Evolutionary conservation across 768 basidiomycete genomes (phyloP).

Genomic region (Calvatia gigantea): DNA sequence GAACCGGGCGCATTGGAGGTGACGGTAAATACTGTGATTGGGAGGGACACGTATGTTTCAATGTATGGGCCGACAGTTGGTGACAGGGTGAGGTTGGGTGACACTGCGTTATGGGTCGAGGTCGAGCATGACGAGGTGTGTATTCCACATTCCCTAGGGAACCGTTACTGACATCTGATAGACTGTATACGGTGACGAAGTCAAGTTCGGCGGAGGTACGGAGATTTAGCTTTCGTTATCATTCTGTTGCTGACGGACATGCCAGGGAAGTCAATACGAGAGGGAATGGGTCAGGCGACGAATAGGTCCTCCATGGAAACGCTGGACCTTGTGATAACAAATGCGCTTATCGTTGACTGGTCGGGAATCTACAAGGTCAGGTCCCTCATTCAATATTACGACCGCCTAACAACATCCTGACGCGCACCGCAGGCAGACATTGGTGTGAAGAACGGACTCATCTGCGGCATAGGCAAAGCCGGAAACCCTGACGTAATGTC

Average conservation of each 20-base stretch:
- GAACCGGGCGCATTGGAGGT: constrained; percentile 62
- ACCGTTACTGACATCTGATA: constrained; percentile 21
- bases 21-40: constrained; percentile 48
- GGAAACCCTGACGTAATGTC: constrained; percentile 96
- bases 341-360: constrained; percentile 93
- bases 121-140: constrained; percentile 81
- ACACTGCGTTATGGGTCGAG: constrained; percentile 88
- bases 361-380: constrained; percentile 88
- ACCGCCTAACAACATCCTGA: background rate
- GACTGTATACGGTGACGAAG: constrained; percentile 93
- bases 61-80: constrained; percentile 97
- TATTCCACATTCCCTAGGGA: background rate
- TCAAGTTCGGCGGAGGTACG: constrained; percentile 94
- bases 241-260: constrained; percentile 9
- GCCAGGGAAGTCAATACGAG: constrained; percentile 86
- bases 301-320: constrained; percentile 61
- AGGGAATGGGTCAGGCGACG: constrained; percentile 95
- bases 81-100: constrained; percentile 84
- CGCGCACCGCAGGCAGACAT: constrained; percentile 77
- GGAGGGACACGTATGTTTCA: constrained; percentile 74
- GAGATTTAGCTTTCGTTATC: background rate
- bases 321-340: constrained; percentile 93
- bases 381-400: background rate
- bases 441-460: constrained; percentile 80
- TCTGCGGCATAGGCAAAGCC: constrained; percentile 91